phyloP scores from a whole-genome alignment of 2,329 filamentous ascomycete genomes.

The Drechmeria coniospora region DNA sequence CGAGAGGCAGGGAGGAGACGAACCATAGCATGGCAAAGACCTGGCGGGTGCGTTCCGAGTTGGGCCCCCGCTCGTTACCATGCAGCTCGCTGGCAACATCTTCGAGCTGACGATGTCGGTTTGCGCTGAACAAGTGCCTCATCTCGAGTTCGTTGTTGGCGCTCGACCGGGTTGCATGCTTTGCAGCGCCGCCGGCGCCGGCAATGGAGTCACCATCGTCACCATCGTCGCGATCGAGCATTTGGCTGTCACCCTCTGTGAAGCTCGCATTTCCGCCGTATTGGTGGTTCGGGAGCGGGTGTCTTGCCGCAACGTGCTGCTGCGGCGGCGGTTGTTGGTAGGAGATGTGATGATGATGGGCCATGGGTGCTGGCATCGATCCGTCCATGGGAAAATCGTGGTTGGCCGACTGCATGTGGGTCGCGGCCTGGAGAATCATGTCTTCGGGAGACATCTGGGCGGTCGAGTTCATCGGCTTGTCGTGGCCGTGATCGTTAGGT shows the following conservation, averaged over 20 bases:
- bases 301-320: conserved; percentile 26
- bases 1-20: conserved; percentile 12
- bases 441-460: conserved; percentile 41
- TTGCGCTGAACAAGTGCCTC: conserved; percentile 56
- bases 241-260: conserved; percentile 41
- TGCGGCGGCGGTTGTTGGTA: conserved; percentile 24
- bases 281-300: conserved; percentile 38
- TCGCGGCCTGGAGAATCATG: conserved; percentile 41
- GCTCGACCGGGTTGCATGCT: conserved; percentile 48
- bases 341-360: conserved; percentile 24
- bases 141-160: conserved; percentile 72
- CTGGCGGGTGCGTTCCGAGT: conserved; percentile 70
- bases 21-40: conserved; percentile 84
- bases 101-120: conserved; percentile 49
- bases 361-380: conserved; percentile 27
- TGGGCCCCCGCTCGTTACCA: conserved; percentile 63
- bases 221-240: conserved; percentile 43
- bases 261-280: conserved; percentile 38
- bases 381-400: conserved; percentile 34
- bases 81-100: conserved; percentile 65
- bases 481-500: conserved; percentile 25
- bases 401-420: conserved; percentile 36
- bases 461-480: conserved; percentile 25
- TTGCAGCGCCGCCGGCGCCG: conserved; percentile 29
- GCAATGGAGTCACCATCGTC: conserved; percentile 40